These are phyloP conservation scores for Mycena pura DNA, from an alignment of 768 basidiomycete genomes.

Conservation along the genomic window DNA sequence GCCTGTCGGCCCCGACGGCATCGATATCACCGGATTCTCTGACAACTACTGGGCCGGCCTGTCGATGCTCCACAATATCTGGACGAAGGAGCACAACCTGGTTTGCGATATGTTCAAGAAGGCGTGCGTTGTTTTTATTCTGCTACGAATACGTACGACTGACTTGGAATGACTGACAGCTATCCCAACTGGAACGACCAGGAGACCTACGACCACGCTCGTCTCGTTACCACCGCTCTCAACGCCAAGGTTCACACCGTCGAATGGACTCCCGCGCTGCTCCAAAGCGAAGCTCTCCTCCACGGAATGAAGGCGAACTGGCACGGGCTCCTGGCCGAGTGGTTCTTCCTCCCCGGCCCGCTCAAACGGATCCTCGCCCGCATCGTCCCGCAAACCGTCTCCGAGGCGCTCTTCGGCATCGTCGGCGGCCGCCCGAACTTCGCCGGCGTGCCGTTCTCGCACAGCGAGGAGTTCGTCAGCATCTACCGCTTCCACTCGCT, in stretches of 20 bases:
- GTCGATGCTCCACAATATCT: slow-evolving; percentile 19
- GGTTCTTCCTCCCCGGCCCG: too few relatives aligned
- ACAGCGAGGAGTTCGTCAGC: slow-evolving; percentile 23
- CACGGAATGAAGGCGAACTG: slow-evolving; percentile 16
- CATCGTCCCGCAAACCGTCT: slow-evolving; percentile 11
- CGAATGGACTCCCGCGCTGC: slow-evolving; percentile 22
- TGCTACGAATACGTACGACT: background rate
- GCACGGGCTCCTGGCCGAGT: slow-evolving; percentile 17
- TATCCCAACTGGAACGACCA: slow-evolving; percentile 19
- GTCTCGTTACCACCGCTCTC: slow-evolving; percentile 22
- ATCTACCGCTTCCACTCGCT: slow-evolving; percentile 24
- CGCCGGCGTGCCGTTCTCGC: slow-evolving; percentile 21
- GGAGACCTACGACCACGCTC: slow-evolving; percentile 23
- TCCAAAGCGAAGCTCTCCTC: slow-evolving; percentile 13
- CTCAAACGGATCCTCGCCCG: background rate
- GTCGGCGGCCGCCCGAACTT: slow-evolving; percentile 19
- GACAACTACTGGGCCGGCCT: slow-evolving; percentile 23
- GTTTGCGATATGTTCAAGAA: slow-evolving; percentile 24
- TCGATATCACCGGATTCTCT: slow-evolving; percentile 15
- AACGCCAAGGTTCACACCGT: slow-evolving; percentile 27
- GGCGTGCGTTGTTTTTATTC: background rate
- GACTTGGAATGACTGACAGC: background rate
- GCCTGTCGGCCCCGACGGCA: slow-evolving; percentile 9
- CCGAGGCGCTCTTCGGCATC: slow-evolving; percentile 16
- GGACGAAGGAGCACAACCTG: slow-evolving; percentile 21